Percentiles rank a stretch among this genome's conserved stretches.
Conservation (phyloP, 2,329 filamentous ascomycete species). For the Epichloe elymi region DNA sequence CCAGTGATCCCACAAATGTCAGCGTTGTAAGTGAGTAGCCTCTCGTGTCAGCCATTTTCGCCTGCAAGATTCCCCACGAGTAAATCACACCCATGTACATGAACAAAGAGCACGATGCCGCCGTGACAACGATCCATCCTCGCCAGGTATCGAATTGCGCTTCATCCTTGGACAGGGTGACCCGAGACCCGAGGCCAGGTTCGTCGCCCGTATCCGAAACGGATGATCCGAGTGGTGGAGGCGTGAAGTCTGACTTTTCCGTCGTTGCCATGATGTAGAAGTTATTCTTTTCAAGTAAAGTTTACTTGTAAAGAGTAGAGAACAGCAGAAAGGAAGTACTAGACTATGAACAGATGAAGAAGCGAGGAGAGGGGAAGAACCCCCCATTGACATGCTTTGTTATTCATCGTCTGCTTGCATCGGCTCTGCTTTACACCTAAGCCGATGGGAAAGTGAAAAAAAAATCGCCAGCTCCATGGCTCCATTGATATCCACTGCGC, state of each 20-base stretch:
- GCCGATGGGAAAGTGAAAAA: no score
- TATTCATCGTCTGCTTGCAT: no score
- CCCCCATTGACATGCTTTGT: no score
- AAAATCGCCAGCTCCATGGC: no score
- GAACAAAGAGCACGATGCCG: conserved; percentile 13
- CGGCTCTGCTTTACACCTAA: no score
- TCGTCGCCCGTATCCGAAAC: not conserved
- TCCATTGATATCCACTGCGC: no score
- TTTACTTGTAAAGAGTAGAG: no score
- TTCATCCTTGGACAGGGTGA: conserved; percentile 15
- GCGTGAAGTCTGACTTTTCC: not conserved
- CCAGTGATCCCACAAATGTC: conserved; percentile 16
- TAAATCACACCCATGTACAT: conserved; percentile 18
- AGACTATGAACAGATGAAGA: no score
- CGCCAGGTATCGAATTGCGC: conserved; percentile 7
- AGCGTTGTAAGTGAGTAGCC: conserved; percentile 12
- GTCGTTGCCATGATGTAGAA: not conserved
- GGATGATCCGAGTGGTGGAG: not conserved
- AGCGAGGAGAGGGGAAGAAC: no score
- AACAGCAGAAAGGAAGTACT: no score
- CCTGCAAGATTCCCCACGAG: conserved; percentile 16
- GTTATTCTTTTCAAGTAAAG: no score
- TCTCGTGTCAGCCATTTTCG: conserved; percentile 11
- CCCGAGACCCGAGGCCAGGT: not conserved
- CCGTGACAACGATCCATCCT: conserved; percentile 15